Evolutionary conservation across 805 yeast genomes (phyloP).

Genomic region (Yueomyces sp.): DNA sequence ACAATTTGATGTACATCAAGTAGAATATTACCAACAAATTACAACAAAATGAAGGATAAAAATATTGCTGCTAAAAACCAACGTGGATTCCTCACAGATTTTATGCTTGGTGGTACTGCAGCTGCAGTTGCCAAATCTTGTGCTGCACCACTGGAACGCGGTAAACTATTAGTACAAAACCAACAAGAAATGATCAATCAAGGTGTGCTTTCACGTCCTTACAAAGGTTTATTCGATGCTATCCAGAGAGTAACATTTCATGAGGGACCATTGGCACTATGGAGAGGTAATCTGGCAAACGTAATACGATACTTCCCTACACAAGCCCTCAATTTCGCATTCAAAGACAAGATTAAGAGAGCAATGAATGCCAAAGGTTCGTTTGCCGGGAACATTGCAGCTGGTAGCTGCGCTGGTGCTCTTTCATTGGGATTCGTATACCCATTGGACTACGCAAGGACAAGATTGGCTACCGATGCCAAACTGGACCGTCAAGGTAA

Average conservation of each 20-base stretch:
- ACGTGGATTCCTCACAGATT: conserved; percentile 36
- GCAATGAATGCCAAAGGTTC: conserved; percentile 64
- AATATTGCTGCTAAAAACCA: too few species aligned
- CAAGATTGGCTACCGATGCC: conserved; percentile 95
- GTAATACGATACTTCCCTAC: conserved; percentile 97
- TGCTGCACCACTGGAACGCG: conserved; percentile 89
- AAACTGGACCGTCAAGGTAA: conserved; percentile 51
- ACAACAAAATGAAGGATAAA: too few species aligned
- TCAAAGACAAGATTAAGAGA: conserved; percentile 88
- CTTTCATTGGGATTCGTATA: conserved; percentile 83
- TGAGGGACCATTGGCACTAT: conserved; percentile 80
- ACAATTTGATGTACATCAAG: not conserved
- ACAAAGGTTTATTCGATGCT: conserved; percentile 80
- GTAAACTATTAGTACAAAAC: conserved; percentile 84
- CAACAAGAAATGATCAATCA: conserved; percentile 95
- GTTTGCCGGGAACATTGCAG: conserved; percentile 93
- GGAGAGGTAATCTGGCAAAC: conserved; percentile 98
- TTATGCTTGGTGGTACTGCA: conserved; percentile 95
- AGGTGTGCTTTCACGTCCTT: conserved; percentile 72
- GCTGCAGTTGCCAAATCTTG: conserved; percentile 95
- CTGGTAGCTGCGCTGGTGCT: conserved; percentile 98
- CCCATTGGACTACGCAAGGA: conserved; percentile 94
- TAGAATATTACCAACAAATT: too few species aligned
- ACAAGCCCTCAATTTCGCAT: conserved; percentile 92
- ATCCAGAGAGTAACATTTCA: conserved; percentile 82